Evolutionary conservation across 1,139 yeast genomes (phyloP).

Genomic region (Candida sp.): DNA sequence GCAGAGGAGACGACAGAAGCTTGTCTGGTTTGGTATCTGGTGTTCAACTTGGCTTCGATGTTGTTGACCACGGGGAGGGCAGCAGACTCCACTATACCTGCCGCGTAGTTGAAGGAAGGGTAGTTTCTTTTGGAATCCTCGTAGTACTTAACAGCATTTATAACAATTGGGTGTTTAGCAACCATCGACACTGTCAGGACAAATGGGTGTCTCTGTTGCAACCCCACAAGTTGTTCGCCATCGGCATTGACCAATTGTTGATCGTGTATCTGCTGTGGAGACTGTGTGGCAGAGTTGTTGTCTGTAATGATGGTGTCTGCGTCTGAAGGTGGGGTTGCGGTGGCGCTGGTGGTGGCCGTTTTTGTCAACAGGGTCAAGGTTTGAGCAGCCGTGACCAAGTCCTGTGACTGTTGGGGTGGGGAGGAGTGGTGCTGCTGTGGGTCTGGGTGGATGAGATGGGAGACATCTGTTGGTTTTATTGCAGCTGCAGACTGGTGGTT

Average conservation of each 20-base stretch:
- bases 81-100: slow-evolving; percentile 67
- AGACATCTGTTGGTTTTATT: not conserved
- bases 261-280: slow-evolving; percentile 9
- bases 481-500: not conserved
- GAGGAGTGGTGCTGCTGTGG: not conserved
- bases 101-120: slow-evolving; percentile 68
- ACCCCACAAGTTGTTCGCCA: slow-evolving; percentile 3
- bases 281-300: slow-evolving; percentile 6
- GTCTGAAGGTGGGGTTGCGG: slow-evolving; percentile 16
- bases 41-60: slow-evolving; percentile 50
- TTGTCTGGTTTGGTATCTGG: slow-evolving; percentile 35
- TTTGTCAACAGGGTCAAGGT: slow-evolving; percentile 42
- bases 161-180: slow-evolving; percentile 52
- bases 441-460: not conserved
- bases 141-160: slow-evolving; percentile 63
- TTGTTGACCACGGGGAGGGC: slow-evolving; percentile 60
- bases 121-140: slow-evolving; percentile 57
- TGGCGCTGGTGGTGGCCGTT: slow-evolving; percentile 8
- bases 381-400: slow-evolving; percentile 45
- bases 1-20: slow-evolving; percentile 10
- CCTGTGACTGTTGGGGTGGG: slow-evolving; percentile 23
- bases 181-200: slow-evolving; percentile 50
- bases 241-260: not conserved
- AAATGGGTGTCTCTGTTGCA: slow-evolving; percentile 38
- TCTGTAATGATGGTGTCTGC: slow-evolving; percentile 10